These are phyloP conservation scores for Fusarium guadeloupense DNA, from an alignment of 2,329 filamentous ascomycete species.

Conservation along the genomic window DNA sequence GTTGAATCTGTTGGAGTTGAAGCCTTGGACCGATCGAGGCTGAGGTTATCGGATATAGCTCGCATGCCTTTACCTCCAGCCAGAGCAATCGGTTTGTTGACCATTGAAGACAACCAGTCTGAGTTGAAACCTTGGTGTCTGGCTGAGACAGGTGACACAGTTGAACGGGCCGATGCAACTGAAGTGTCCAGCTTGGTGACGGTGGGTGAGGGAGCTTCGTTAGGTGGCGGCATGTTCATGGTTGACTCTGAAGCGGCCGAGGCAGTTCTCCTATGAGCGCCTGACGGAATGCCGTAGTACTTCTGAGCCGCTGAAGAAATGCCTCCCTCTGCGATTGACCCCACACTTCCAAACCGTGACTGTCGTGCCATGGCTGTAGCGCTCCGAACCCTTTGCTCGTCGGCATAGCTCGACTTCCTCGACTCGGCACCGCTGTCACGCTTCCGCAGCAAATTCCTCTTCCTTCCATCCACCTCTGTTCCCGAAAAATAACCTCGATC, in stretches of 20 bases:
- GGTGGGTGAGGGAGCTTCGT: constrained; percentile 63
- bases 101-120: constrained; percentile 64
- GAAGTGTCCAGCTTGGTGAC: constrained; percentile 69
- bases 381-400: constrained; percentile 75
- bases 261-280: constrained; percentile 67
- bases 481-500: constrained; percentile 96
- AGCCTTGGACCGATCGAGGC: constrained; percentile 63
- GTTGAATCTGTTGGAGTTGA: constrained; percentile 60
- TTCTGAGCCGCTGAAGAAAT: constrained; percentile 73
- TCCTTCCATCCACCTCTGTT: constrained; percentile 79
- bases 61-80: constrained; percentile 74
- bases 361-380: constrained; percentile 74
- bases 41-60: constrained; percentile 82
- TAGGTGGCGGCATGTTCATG: constrained; percentile 61
- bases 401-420: constrained; percentile 78
- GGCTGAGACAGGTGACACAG: constrained; percentile 57
- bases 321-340: constrained; percentile 72
- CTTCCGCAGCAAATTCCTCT: constrained; percentile 83
- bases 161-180: constrained; percentile 50
- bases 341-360: constrained; percentile 80
- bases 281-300: constrained; percentile 68
- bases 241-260: constrained; percentile 67
- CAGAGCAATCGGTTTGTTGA: constrained; percentile 61
- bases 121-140: constrained; percentile 57
- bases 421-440: constrained; percentile 72